Evolutionary conservation across 192 early-diverging fungal genomes (phyloP), one percentile per base, ranked within the genome.

Genomic region (Mortierella alpina): DNA sequence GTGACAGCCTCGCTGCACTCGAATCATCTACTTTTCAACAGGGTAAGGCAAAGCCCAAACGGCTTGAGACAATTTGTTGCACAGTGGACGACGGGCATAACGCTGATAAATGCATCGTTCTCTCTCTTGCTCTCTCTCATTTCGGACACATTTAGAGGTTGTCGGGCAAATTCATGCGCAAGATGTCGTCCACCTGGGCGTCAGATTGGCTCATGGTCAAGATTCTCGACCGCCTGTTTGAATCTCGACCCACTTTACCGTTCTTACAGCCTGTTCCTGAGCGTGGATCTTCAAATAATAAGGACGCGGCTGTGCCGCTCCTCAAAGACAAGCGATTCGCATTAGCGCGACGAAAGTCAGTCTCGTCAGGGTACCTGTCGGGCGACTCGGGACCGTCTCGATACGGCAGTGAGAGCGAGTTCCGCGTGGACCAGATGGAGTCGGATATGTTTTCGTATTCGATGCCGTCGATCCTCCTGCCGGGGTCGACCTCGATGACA

Each of bases 301-400:
- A 40, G 47, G 77, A 80, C 17, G 68, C 55, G 18, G 64, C 15
- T 3, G 54, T 80, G 8, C 70, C 70, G 1, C 20, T 80, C 2
- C 44, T 50, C 4, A 12, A 72, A 17, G 77, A 80, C 44, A 80
- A 68, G 47, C 70, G 77, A 8, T 80, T 67, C 54, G 77, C 68
- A 8, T 4, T 62, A 0, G 77, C 77, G 0, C 31, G 77, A 15
- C 57, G 77, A 7, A 80, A 80, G 53, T 80, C 77, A 0, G 51
- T 80, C 18, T 72, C 77, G 7, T 72, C 77, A 1, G 77, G 69
- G 7, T 68, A 75, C 57, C 22, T 67, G 9, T 51, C 6, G n/a
- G 60, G 68, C 7, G 58, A 41, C 12, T 44, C 62, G 0, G 17
- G 50, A 11, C 48, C 69, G 9, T 31, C 31, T 52, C 45, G 46